Evolutionary conservation across 441 rosid genomes (phyloP).

Genomic region (Theobroma grandiflorum): DNA sequence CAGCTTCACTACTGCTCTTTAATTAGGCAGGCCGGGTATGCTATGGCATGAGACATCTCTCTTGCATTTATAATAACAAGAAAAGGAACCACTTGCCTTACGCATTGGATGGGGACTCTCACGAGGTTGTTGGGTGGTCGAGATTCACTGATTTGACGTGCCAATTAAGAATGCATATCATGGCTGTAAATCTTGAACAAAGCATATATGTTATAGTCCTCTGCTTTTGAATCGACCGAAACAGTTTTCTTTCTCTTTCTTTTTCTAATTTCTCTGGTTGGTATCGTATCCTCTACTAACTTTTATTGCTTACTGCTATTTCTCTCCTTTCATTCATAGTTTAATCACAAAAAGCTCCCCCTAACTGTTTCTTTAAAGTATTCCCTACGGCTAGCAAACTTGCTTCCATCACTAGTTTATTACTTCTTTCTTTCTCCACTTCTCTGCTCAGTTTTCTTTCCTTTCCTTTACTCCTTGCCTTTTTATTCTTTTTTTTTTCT

Average conservation of each 20-base stretch:
- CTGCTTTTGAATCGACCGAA: constrained; percentile 41
- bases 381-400: constrained; percentile 16
- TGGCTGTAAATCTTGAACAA: constrained; percentile 32
- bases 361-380: background rate
- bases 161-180: background rate
- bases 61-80: constrained; percentile 37
- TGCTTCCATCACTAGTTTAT: constrained; percentile 10
- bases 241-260: constrained; percentile 19
- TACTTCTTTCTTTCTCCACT: background rate
- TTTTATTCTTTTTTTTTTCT: background rate
- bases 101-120: background rate
- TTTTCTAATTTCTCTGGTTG: background rate
- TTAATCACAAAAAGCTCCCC: constrained; percentile 1
- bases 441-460: background rate
- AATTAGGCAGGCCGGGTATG: background rate
- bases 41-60: constrained; percentile 2
- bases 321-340: background rate
- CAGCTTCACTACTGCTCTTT: background rate
- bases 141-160: constrained; percentile 34
- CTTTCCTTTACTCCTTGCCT: background rate
- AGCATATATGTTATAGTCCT: constrained; percentile 48
- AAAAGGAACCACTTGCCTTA: constrained; percentile 22
- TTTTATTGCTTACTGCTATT: background rate
- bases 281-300: background rate
- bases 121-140: constrained; percentile 33